A percentile compares a stretch with the other conserved stretches of the same genome.
Evolutionary conservation across 2,329 filamentous ascomycete species (phyloP).

Genomic region (Pseudonectria foliicola): DNA sequence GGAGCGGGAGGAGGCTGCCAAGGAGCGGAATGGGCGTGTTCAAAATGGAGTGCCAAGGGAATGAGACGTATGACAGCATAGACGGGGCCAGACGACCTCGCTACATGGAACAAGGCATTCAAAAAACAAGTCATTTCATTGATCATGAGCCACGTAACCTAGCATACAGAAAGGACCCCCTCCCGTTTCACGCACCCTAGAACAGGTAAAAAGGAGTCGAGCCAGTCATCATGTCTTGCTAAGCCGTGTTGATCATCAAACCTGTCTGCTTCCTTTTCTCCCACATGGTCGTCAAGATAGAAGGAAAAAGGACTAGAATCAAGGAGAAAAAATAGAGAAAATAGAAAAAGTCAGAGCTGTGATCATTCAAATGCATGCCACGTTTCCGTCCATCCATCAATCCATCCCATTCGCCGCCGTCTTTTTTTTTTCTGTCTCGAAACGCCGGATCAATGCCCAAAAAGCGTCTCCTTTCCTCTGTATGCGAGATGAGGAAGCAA

Average conservation of each 20-base stretch:
- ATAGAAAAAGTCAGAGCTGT: slow-evolving; percentile 14
- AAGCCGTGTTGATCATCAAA: slow-evolving; percentile 7
- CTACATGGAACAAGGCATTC: no score
- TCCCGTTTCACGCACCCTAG: slow-evolving; percentile 1
- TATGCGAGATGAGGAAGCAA: slow-evolving; percentile 8
- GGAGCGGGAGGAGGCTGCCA: slow-evolving; percentile 3
- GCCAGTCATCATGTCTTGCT: slow-evolving; percentile 5
- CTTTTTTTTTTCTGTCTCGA: slow-evolving; percentile 25
- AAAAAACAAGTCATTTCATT: no score
- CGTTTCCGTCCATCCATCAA: slow-evolving; percentile 20
- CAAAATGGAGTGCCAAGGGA: no score
- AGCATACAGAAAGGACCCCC: not conserved
- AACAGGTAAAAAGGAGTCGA: slow-evolving; percentile 9
- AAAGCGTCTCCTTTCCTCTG: slow-evolving; percentile 13
- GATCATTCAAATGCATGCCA: slow-evolving; percentile 26
- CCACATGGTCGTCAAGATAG: slow-evolving; percentile 6
- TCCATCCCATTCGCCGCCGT: slow-evolving; percentile 23
- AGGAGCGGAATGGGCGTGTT: no score
- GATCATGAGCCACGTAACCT: no score
- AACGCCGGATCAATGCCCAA: slow-evolving; percentile 25
- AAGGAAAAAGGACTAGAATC: slow-evolving; percentile 1
- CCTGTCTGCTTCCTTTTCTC: slow-evolving; percentile 8
- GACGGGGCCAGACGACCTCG: no score
- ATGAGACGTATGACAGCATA: no score
- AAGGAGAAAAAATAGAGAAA: slow-evolving; percentile 2